Evolutionary conservation across 495 filamentous ascomycete species (phyloP).

Genomic region (Daldinia vernicosa): DNA sequence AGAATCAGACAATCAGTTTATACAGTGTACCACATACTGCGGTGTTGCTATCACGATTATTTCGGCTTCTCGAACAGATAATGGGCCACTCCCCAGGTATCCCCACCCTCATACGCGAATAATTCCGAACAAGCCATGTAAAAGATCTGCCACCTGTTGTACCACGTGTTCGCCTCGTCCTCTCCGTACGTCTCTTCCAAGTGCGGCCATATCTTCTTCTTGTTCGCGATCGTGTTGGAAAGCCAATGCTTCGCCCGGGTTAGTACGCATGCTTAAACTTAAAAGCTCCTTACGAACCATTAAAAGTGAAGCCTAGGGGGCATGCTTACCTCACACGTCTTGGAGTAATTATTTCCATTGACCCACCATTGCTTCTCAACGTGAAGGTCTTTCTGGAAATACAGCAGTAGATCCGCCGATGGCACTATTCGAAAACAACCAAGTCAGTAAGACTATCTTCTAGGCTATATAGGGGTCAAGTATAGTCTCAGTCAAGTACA

Average conservation of each 20-base stretch:
- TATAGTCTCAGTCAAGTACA: background rate
- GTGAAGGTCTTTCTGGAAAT: constrained; percentile 69
- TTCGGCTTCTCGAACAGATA: constrained; percentile 66
- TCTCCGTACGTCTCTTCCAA: constrained; percentile 68
- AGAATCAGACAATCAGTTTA: constrained; percentile 22
- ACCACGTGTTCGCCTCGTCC: constrained; percentile 64
- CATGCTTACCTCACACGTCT: constrained; percentile 66
- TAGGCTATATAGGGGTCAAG: background rate
- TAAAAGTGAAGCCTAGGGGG: too few relatives aligned
- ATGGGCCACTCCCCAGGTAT: constrained; percentile 70
- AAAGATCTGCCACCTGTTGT: constrained; percentile 73
- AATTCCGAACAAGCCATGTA: constrained; percentile 74
- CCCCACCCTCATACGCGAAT: constrained; percentile 67
- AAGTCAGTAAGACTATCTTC: constrained; percentile 14
- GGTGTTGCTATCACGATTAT: constrained; percentile 18
- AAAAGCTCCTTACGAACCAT: too few relatives aligned
- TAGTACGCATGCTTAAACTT: too few relatives aligned
- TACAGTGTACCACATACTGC: constrained; percentile 19
- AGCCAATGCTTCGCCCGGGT: constrained; percentile 64
- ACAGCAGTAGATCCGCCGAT: constrained; percentile 69
- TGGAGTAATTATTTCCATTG: constrained; percentile 69
- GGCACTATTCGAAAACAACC: constrained; percentile 55
- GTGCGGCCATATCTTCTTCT: constrained; percentile 65
- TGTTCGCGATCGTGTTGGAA: constrained; percentile 60
- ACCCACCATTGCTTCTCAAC: constrained; percentile 72